Evolutionary conservation across 176 grass and related monocot species (phyloP), one percentile per base, ranked within the genome.

Genomic region (Carex cristatella): DNA sequence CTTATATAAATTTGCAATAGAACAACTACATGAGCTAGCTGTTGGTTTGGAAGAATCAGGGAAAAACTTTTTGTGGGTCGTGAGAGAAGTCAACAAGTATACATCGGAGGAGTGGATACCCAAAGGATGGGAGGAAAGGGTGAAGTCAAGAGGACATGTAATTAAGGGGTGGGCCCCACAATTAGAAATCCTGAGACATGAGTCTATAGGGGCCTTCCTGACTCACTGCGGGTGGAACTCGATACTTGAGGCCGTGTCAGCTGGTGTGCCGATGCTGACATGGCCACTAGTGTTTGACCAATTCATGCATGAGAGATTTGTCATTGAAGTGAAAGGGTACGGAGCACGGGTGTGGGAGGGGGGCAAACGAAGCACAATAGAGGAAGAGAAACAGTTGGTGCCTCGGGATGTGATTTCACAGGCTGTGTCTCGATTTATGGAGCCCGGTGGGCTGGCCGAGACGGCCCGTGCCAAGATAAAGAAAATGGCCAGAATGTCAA

Each of bases 261-360:
- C 88, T 5, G 88, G 88, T 13, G 48, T 83, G 63, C 81, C 88
- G 0, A 78, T 90, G 86, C 84, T 90, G 51, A 93, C 91, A 2
- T 93, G 88, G 92, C 90, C 90, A 0, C 69, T 91, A 49, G 70
- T 61, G 61, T 48, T 74, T 10, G 90, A 87, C 3, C 84, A 89
- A 19, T 91, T 88, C 80, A 80, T 91, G 65, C 68, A n/a, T 0
- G 81, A 89, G 67, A 76, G 80, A 81, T 27, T 87, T 0, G 4
- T 86, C 8, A 85, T 77, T 0, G 33, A 88, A 0, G 86, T 91
- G 8, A 30, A 86, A 0, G 15, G 0, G 0, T 80, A 7, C 31
- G 76, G 90, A 67, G 81, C 51, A 3, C 81, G 3, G 16, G 87
- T 31, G 10, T 13, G 4, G 81, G 82, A 42, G 3, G 42, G 0